Conservation (phyloP, 1,284 basidiomycete species). For the Cryptococcus amylolentus region DNA sequence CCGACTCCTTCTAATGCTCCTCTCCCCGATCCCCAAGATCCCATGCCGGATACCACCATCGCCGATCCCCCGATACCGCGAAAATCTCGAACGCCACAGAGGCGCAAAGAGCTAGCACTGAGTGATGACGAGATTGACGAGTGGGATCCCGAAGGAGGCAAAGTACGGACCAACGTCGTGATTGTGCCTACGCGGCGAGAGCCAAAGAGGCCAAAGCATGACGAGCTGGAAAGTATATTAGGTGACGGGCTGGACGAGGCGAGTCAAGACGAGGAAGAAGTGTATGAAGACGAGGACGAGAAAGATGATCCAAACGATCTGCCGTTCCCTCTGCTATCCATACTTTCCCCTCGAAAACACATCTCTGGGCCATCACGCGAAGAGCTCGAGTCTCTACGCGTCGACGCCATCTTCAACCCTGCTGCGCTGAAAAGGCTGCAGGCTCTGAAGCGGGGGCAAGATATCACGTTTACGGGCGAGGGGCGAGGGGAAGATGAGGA, state of each 20-base stretch:
- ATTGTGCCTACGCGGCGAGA: constrained; percentile 27
- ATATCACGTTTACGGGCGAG: constrained; percentile 31
- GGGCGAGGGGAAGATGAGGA: constrained; percentile 11
- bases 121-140: constrained; percentile 39
- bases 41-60: background rate
- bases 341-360: constrained; percentile 24
- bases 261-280: constrained; percentile 5
- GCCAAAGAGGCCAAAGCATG: constrained; percentile 9
- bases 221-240: constrained; percentile 2
- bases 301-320: constrained; percentile 3
- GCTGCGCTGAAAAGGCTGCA: constrained; percentile 23
- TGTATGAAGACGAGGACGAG: constrained; percentile 5
- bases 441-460: constrained; percentile 34
- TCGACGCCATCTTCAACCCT: constrained; percentile 40
- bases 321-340: constrained; percentile 17
- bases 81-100: background rate
- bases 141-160: constrained; percentile 33
- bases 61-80: background rate
- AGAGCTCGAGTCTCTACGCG: constrained; percentile 28
- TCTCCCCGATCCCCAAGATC: background rate
- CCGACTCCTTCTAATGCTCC: background rate
- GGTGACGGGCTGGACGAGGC: background rate
- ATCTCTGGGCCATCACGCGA: constrained; percentile 11
- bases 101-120: constrained; percentile 20
- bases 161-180: constrained; percentile 15